Percentiles rank a stretch among this genome's conserved stretches.
These are phyloP conservation scores for Ceratobasidium papillatum DNA, from an alignment of 1,284 basidiomycete species.

Conservation along the genomic window DNA sequence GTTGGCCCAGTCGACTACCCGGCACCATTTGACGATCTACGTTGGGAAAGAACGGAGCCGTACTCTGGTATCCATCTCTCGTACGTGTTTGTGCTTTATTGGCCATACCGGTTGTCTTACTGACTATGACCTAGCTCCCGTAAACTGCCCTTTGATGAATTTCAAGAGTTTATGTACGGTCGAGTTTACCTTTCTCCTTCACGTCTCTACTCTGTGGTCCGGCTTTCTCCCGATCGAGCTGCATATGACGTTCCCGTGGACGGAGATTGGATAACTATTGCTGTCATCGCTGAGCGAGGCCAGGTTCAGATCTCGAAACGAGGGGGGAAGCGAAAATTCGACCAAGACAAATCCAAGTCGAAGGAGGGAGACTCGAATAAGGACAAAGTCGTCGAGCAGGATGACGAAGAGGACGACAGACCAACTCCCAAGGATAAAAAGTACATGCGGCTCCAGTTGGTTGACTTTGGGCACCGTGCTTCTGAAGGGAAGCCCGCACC, in stretches of 20 bases:
- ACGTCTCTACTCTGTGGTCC: conserved; percentile 83
- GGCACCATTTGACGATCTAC: conserved; percentile 70
- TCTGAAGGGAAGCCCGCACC: conserved; percentile 51
- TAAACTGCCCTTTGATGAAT: conserved; percentile 72
- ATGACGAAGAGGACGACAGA: conserved; percentile 43
- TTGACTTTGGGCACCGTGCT: conserved; percentile 76
- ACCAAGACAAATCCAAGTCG: conserved; percentile 33
- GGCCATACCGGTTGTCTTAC: conserved; percentile 13
- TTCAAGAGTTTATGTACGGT: conserved; percentile 84
- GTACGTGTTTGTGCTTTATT: conserved; percentile 59
- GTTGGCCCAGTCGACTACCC: conserved; percentile 78
- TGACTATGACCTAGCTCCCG: conserved; percentile 65
- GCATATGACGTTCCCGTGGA: conserved; percentile 90
- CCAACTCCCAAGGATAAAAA: conserved; percentile 62
- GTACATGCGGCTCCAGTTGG: conserved; percentile 87
- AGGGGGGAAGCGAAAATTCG: conserved; percentile 32
- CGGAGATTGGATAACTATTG: conserved; percentile 92
- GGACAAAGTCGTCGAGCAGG: conserved; percentile 51
- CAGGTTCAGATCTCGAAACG: conserved; percentile 66
- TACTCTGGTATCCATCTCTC: conserved; percentile 86
- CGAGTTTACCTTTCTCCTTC: conserved; percentile 90
- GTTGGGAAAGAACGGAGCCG: conserved; percentile 81
- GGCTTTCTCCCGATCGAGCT: conserved; percentile 77
- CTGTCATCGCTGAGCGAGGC: conserved; percentile 86
- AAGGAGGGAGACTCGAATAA: conserved; percentile 59